These are phyloP conservation scores for Russula compacta DNA, from an alignment of 768 basidiomycete genomes.

Conservation along the genomic window DNA sequence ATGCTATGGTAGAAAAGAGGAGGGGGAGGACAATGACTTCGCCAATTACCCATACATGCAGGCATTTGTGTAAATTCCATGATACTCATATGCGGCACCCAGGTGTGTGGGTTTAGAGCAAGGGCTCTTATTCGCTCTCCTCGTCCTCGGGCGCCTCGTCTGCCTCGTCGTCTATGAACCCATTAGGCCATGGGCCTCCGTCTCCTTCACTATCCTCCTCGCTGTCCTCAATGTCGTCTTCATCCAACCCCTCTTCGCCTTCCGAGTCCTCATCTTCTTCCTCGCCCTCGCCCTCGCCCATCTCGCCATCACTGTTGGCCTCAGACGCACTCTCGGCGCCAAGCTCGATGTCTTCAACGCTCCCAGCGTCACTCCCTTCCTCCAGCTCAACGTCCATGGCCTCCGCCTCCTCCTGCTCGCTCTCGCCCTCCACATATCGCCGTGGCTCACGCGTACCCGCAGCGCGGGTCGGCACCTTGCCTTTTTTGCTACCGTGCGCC, in stretches of 20 bases:
- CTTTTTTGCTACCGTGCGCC: slow-evolving; percentile 29
- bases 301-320: slow-evolving; percentile 40
- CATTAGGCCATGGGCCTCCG: slow-evolving; percentile 20
- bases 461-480: slow-evolving; percentile 30
- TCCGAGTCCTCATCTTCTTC: slow-evolving; percentile 43
- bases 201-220: slow-evolving; percentile 40
- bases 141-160: slow-evolving; percentile 45
- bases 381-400: slow-evolving; percentile 41
- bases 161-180: slow-evolving; percentile 52
- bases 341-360: slow-evolving; percentile 70
- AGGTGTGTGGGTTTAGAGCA: neutral
- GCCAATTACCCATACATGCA: too few relatives aligned
- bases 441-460: slow-evolving; percentile 27
- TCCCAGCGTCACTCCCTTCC: slow-evolving; percentile 58
- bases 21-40: too few relatives aligned
- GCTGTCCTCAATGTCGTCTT: slow-evolving; percentile 47
- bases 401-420: slow-evolving; percentile 51
- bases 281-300: slow-evolving; percentile 37
- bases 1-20: too few relatives aligned
- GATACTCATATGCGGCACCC: too few relatives aligned
- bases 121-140: slow-evolving; percentile 15
- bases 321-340: slow-evolving; percentile 53
- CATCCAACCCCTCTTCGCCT: slow-evolving; percentile 43
- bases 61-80: too few relatives aligned
- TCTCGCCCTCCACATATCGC: slow-evolving; percentile 74